Base-by-base conservation (phyloP, 768 basidiomycete genomes). In the Leccinum broughii region DNA sequence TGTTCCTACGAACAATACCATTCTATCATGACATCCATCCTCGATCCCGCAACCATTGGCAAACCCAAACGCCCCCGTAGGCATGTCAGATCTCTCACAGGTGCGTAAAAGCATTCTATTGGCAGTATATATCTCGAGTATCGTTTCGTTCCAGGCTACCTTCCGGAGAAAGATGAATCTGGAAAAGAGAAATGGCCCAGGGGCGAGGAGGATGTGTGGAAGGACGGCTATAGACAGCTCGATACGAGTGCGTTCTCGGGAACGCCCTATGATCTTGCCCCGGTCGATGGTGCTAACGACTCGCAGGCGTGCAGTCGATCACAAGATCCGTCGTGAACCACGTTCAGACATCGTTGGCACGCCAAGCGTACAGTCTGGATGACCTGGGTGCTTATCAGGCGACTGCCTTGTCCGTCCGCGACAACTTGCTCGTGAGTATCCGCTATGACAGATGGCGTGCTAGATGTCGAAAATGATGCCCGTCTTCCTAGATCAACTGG, bases 321-420 rank as follows among this genome's bases (percentile, higher is more conserved):
- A 87, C 89, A 9, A 86, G 82, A 69, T 89, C 88, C 28, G 80
- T 94, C 66, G 89, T 93, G 49, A 84, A 84, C 68, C 92, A 93
- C 69, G 90, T 92, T 24, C 91, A 93, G 70, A 92, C 95, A 0
- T 91, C 93, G 15, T 81, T 99, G 52, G 93, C 93, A 6, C 87
- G 95, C 51, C 93, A 95, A 72, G 84, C 94, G 2, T 92, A 91
- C 80, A 98, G 93, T 72, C 80, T 96, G 55, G 89, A 92, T 72
- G 77, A 90, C 72, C 76, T 93, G 37, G 92, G 93, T 51, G 92
- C 93, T 41, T 98, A 97, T 77, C 93, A 96, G 73, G 95, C 95
- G 4, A 84, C 92, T 15, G 94, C 96, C 4, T 76, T 96, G 37
- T 88, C 92, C 50, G 90, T 90, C 54, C 83, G 95, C 59, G 95